Evolutionary conservation across 1,284 basidiomycete species (phyloP).

Genomic region (Ustilago vetiveriae): DNA sequence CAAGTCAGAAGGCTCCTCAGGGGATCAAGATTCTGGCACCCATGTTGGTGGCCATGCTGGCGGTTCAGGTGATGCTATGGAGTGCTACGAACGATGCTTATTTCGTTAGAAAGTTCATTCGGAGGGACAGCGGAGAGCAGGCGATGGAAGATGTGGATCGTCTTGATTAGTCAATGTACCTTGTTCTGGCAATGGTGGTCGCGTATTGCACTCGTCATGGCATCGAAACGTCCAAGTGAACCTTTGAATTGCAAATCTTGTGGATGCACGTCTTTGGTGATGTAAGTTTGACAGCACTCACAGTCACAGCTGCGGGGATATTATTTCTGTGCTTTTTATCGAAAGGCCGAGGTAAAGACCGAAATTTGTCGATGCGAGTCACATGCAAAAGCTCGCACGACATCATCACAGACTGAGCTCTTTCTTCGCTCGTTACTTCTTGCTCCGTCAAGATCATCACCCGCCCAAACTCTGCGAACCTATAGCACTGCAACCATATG

Average conservation of each 20-base stretch:
- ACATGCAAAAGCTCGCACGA: too few relatives aligned
- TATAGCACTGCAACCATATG: too few relatives aligned
- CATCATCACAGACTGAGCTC: too few relatives aligned
- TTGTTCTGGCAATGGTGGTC: too few relatives aligned
- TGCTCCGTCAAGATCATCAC: too few relatives aligned
- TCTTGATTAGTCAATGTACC: conserved; percentile 16
- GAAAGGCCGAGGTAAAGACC: too few relatives aligned
- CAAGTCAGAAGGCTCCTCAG: conserved; percentile 30
- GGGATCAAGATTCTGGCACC: conserved; percentile 49
- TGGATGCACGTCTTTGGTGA: conserved; percentile 1
- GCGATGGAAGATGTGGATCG: conserved; percentile 11
- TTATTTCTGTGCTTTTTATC: too few relatives aligned
- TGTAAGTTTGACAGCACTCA: neutral
- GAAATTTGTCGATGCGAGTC: too few relatives aligned
- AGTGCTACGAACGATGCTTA: conserved; percentile 9
- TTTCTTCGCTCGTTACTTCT: too few relatives aligned
- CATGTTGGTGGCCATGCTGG: conserved; percentile 41
- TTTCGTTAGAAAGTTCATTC: conserved; percentile 15
- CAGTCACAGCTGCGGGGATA: too few relatives aligned
- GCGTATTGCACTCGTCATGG: too few relatives aligned
- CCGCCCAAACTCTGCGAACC: too few relatives aligned
- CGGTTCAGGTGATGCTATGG: conserved; percentile 38
- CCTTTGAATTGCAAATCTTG: neutral
- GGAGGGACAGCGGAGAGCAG: neutral
- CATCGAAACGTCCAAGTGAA: neutral